Evolutionary conservation across 805 yeast genomes (phyloP), one percentile per base, ranked within the genome.

Genomic region (Zygosaccharomyces rouxii): DNA sequence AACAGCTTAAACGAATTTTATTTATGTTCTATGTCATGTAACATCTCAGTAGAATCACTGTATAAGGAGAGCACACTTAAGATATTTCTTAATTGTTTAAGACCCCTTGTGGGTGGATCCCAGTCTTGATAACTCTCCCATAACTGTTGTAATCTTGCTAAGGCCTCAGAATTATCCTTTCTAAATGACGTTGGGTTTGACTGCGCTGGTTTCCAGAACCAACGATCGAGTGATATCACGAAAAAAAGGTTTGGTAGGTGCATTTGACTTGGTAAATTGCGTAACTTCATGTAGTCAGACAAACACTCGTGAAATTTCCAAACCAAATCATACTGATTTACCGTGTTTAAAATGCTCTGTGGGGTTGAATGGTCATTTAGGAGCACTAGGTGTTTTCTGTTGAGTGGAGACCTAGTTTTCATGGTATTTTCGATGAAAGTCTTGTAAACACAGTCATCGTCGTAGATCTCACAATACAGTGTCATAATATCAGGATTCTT

Each of bases 231-330:
- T 10, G 63, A 46, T 9, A 57, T 47, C 28, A 52, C 46, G 38
- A 59, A 58, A 19, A 46, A 40, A 3, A 60, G 30, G 16, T 31
- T 35, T n/a, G 50, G 45, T 5, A 55, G 52, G 9, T 33, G 39
- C 7, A 41, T 50, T 33, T 56, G 58, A 1, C 56, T 49, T 0
- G 71, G 67, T 10, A 72, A 51, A 47, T 69, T 69, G 42, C 61
- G 60, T 11, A 71, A 45, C 9, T 49, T 57, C 30, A 66, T 62
- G 51, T 67, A 70, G 7, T 61, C 63, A 6, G 70, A 63, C 13
- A 71, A 45, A 19, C 67, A 67, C 16, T 71, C 75, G 51, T 72
- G 75, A 2, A 72, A 55, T 16, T 69, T 68, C 77, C 77, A 72
- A 1, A 72, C 71, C 38, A 72, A 49, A 46, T 72, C 71, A 47